Conservation (phyloP, 1,284 basidiomycete genomes). For the Ganoderma sinense region DNA sequence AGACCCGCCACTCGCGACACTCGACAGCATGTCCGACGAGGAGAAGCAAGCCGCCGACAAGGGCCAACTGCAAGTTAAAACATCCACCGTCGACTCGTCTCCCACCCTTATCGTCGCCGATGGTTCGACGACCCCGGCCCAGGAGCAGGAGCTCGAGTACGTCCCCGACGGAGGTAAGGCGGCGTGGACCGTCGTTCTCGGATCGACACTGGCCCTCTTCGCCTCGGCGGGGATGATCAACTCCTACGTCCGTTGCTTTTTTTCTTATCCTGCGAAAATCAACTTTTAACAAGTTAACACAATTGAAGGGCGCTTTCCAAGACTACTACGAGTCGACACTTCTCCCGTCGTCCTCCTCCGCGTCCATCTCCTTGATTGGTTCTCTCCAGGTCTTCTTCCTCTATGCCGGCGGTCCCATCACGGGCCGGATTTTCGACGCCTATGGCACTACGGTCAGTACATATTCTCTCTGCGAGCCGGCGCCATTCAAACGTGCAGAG, state of each 20-base stretch:
- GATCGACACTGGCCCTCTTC: conserved; percentile 25
- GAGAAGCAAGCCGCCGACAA: not conserved
- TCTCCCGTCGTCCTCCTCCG: conserved; percentile 25
- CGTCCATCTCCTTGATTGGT: conserved; percentile 50
- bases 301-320: conserved; percentile 25
- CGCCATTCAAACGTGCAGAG: no score
- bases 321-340: conserved; percentile 31
- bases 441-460: conserved; percentile 34
- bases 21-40: not conserved
- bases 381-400: conserved; percentile 52
- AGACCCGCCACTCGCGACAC: not conserved
- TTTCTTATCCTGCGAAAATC: not conserved
- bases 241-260: conserved; percentile 22
- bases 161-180: conserved; percentile 27
- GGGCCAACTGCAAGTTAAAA: not conserved
- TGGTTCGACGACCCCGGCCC: not conserved
- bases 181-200: conserved; percentile 29
- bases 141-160: conserved; percentile 13
- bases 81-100: not conserved
- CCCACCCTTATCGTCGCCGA: not conserved
- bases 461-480: not conserved
- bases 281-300: not conserved
- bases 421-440: conserved; percentile 48
- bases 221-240: conserved; percentile 32
- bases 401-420: conserved; percentile 41